Evolutionary conservation across 495 filamentous ascomycete species (phyloP), one percentile per base, ranked within the genome.

Genomic region (Neurospora intermedia): DNA sequence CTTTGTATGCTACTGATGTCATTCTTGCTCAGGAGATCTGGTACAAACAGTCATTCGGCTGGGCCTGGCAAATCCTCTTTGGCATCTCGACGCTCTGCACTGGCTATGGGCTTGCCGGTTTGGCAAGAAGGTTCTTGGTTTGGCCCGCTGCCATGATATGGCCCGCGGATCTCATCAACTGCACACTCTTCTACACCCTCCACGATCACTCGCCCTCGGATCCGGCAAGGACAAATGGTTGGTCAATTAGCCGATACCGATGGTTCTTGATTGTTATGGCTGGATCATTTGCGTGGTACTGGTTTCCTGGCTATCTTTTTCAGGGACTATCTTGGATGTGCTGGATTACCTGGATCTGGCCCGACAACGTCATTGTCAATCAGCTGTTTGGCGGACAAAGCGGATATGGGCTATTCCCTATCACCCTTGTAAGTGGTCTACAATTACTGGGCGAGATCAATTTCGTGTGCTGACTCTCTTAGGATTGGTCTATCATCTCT

Each of bases 91-190:
- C 90, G 2, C 91, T 93, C 71, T 84, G 91, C 73, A 89, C 92
- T 39, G 91, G 91, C 2, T 92, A 92, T 75, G 91, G 91, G 7
- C 80, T 93, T 20, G 91, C 91, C 10, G 91, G 91, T 6, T 81
- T 93, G 72, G 88, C 89, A 70, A 85, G 88, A 69, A 84, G 87
- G 20, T 91, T 89, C 75, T 79, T 93, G 54, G 90, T 93, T 45
- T 90, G 76, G 84, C 89, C 87, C 4, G 87, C 89, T 38, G 87
- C 90, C 71, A 92, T 93, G 89, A 91, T 93, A 74, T 93, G 91
- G 90, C 91, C 91, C 7, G 82, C 85, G 3, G 87, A 83, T 69
- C 84, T 93, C 23, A 87, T 92, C 76, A 92, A 89, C 74, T 83
- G 87, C 8, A 82, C 90, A 6, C 82, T 93, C 15, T 91, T 93